A percentile compares a stretch with the other conserved stretches of the same genome.
phyloP scores from a whole-genome alignment of 768 basidiomycete species.

The Dacryopinax primogenitus region DNA sequence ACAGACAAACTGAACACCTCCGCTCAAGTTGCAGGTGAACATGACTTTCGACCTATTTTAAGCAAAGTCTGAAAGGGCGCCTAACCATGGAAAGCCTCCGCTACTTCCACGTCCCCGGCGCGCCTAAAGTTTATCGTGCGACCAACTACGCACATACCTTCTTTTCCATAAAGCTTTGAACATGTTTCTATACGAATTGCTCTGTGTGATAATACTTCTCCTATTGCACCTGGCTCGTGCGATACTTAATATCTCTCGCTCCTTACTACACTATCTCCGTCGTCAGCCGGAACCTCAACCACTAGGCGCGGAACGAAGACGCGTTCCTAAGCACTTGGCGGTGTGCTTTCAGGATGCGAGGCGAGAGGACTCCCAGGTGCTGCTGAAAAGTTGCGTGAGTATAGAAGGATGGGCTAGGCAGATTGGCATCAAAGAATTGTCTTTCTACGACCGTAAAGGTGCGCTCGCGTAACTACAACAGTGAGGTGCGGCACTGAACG shows the following conservation, averaged over 20 bases:
- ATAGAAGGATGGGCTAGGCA: background rate
- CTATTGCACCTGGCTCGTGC: background rate
- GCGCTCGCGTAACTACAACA: background rate
- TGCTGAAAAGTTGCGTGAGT: background rate
- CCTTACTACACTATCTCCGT: background rate
- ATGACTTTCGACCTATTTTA: background rate
- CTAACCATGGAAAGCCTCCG: background rate
- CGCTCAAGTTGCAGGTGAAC: background rate
- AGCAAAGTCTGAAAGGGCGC: background rate
- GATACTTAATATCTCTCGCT: background rate
- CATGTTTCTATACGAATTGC: background rate
- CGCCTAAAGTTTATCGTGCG: background rate
- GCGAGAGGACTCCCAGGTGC: background rate
- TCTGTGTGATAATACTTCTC: background rate
- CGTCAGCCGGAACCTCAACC: background rate
- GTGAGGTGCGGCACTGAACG: background rate
- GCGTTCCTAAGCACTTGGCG: background rate
- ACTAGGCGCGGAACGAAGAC: background rate
- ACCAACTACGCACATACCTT: background rate
- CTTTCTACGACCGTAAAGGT: background rate
- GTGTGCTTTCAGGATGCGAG: slow-evolving; percentile 1
- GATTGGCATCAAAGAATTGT: background rate
- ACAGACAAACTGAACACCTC: too few relatives aligned
- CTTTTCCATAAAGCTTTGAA: background rate
- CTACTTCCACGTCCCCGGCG: background rate